A percentile compares a stretch with the other conserved stretches of the same genome.
Evolutionary conservation across 2,329 filamentous ascomycete genomes (phyloP).

Genomic region (Xylaria arbuscula): DNA sequence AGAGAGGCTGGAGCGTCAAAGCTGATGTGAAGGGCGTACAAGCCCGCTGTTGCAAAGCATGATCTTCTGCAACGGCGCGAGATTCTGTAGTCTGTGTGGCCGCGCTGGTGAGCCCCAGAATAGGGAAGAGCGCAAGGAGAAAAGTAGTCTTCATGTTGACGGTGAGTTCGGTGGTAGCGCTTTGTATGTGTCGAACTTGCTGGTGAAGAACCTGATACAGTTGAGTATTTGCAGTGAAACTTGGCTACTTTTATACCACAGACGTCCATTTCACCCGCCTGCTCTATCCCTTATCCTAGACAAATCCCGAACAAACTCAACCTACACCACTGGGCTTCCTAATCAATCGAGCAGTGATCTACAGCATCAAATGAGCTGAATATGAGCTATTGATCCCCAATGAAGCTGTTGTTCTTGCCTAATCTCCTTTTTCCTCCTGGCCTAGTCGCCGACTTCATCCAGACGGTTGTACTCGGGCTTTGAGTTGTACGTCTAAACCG

Average conservation of each 20-base stretch:
- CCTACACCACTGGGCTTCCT: neutral
- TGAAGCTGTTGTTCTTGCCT: neutral
- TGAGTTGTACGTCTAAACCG: slow-evolving; percentile 1
- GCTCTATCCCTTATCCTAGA: neutral
- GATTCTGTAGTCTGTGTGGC: neutral
- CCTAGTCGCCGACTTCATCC: slow-evolving; percentile 12
- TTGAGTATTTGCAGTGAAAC: neutral
- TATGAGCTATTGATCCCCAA: neutral
- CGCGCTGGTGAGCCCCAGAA: slow-evolving; percentile 19
- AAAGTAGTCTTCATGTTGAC: slow-evolving; percentile 28
- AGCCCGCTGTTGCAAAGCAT: slow-evolving; percentile 19
- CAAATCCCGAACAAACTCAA: neutral
- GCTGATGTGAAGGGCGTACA: slow-evolving; percentile 24
- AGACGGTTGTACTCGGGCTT: slow-evolving; percentile 17
- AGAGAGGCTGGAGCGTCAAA: slow-evolving; percentile 20
- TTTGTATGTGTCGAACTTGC: slow-evolving; percentile 6
- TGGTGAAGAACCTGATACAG: slow-evolving; percentile 15
- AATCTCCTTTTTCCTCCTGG: neutral
- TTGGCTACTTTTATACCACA: slow-evolving; percentile 24
- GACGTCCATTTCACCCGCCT: neutral
- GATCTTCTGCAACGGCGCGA: neutral
- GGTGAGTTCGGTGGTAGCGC: neutral
- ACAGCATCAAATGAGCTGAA: slow-evolving; percentile 10
- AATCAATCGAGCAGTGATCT: slow-evolving; percentile 9
- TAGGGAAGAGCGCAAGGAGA: slow-evolving; percentile 26